Evolutionary conservation across 1,139 yeast genomes (phyloP), one percentile per base, ranked within the genome.

Genomic region (Magnusiomyces suaveolens): DNA sequence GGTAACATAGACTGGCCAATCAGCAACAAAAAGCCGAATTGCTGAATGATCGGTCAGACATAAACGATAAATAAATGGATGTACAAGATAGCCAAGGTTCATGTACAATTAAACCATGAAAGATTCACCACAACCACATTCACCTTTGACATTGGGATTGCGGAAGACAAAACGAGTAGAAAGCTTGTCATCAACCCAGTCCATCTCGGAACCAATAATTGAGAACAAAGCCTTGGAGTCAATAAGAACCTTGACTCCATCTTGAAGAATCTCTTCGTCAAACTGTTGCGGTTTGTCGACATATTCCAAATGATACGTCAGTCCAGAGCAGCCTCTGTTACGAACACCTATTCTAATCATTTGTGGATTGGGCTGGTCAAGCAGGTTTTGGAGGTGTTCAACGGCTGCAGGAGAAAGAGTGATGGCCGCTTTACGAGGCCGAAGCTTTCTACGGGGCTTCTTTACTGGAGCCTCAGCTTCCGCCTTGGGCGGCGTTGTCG

Each of bases 91-190:
- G n/a, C 12, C 25, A 43, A 43, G 3, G 32, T 25, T 24, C 47
- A 29, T 29, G 33, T 29, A 29, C 12, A 29, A 29, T 68, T 72
- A 89, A 6, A 89, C 96, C 97, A 90, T 90, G 69, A 92, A 92
- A 4, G 96, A 87, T 72, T 92, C 98, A 55, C 97, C 98, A 70
- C 98, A 92, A 20, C 98, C 98, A 72, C 98, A 92, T 54, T 96
- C 87, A 38, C 97, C 97, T 74, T 90, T 92, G 50, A 95, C 85
- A 71, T 92, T 92, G 58, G 98, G 98, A 70, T 92, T 92, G 70
- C 79, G 83, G 75, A 92, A 92, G 43, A 92, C 88, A 69, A 92
- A 92, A 66, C 95, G 80, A 20, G 95, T 83, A 41, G 90, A 81
- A 60, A 92, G 75, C 70, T 88, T 89, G 67, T 92, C 97, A 66